Base-by-base conservation (phyloP, 2,329 filamentous ascomycete species). In the Chaetomium olivaceum region DNA sequence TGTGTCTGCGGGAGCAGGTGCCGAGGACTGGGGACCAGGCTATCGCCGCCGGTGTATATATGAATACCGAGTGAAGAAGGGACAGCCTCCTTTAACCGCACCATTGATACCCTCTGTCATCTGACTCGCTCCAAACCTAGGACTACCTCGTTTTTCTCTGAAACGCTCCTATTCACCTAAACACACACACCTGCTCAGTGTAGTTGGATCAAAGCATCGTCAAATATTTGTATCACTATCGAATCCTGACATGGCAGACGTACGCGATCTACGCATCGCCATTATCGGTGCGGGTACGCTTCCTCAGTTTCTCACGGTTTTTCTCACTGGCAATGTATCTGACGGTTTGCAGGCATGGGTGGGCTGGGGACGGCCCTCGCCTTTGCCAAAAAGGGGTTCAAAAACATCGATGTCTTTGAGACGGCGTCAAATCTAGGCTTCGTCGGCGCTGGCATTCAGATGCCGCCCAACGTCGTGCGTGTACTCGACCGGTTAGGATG, bases 361-460 rank as follows among this genome's bases (percentile, higher is more conserved):
- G 91, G 91, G 31, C 81, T 94, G 31, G 87, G 89, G 64, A 84
- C 82, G 60, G 90, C 91, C 7, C 83, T 94, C 43, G 86, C 90
- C 14, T 83, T 94, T 43, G 90, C 91, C 50, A 90, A 90, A 77
- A 87, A 88, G 71, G 91, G 91, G 8, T 93, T 94, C 77, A 85
- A 82, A 69, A 80, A 90, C 64, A 89, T 94, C 72, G 82, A 89
- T 62, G 86, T 94, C 59, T 94, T 88, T 75, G 91, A 94, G 75
- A 85, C 83, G 43, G 91, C 91, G 0, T 85, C 88, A 4, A 85
- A 87, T 69, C 82, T 94, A 4, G 91, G 91, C 5, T 94, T 94
- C 72, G 91, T 94, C 0, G 92, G 92, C 27, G 92, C 92, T 1
- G 92, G 92, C 5, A 94, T 95, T 70, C 92, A 96, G 75, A 82